Base-by-base conservation (phyloP, 2,329 filamentous ascomycete genomes). In the Claviceps fusiformis region DNA sequence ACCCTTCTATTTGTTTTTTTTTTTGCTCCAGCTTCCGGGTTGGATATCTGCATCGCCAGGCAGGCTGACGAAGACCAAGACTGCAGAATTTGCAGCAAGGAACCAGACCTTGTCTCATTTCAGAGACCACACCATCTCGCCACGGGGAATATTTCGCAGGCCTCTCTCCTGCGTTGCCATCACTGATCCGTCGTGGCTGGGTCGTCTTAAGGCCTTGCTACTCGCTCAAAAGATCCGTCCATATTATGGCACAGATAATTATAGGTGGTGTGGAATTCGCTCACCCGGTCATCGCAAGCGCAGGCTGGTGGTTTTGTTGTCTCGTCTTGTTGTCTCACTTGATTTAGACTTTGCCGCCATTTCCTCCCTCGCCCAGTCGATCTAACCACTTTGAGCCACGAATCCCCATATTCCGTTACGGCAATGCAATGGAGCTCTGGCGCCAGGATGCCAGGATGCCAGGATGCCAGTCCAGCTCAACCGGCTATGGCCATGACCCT, bases 301-400 rank as follows among this genome's bases (percentile, higher is more conserved):
- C 44, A 29, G 24, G 5, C 44, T 46, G 24, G 52, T 45, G 10
- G 11, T 50, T 55, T 55, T 55, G 53, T 55, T 54, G 49, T 56
- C 50, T 56, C 56, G 51, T 55, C 44, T 57, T 60, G 54, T 60
- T 60, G 54, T 51, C 59, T 57, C 57, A 15, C 47, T 49, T 8
- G 27, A 50, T 45, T 55, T 54, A 44, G 39, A 7, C 31, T 43
- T 54, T 50, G n/a, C 29, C 6, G 15, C 17, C 19, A 24, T 44
- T 33, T 17, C 45, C 50, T 50, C 24, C 39, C 29, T 13, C 8
- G 44, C 24, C 51, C 19, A 19, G 24, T 41, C 31, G n/a, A 43
- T 27, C 43, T 54, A 13, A 15, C 51, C 33, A 37, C n/a, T 39
- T 37, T 46, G 11, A 17, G 31, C 44, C 35, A 11, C 33, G 5